Percentiles rank a stretch among this genome's conserved stretches.
Conservation (phyloP, 805 yeast species). For the Candida loeiensis region DNA sequence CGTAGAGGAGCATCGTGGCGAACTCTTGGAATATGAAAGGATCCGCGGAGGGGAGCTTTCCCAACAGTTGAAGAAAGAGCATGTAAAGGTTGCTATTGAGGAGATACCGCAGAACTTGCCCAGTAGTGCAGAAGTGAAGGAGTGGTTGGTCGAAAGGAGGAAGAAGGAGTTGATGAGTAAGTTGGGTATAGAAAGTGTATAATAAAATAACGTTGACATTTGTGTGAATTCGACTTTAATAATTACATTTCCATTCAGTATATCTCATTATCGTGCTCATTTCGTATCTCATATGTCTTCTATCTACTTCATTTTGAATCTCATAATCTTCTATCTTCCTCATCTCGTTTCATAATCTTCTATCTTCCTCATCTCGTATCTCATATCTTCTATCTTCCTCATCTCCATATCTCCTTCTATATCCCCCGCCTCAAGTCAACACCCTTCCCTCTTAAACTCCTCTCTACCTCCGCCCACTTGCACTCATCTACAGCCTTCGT, state of each 20-base stretch:
- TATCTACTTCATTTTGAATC: too few relatives aligned
- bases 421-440: not conserved
- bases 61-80: slow-evolving; percentile 9
- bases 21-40: slow-evolving; percentile 27
- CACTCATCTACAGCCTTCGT: slow-evolving; percentile 55
- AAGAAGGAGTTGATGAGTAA: slow-evolving; percentile 40
- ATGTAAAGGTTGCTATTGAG: slow-evolving; percentile 13
- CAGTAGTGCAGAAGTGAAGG: slow-evolving; percentile 38
- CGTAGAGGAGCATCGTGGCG: slow-evolving; percentile 12
- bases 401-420: not conserved
- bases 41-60: slow-evolving; percentile 20
- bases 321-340: too few relatives aligned
- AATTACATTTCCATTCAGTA: too few relatives aligned
- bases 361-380: too few relatives aligned
- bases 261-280: too few relatives aligned
- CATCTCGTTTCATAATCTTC: too few relatives aligned
- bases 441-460: not conserved
- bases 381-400: too few relatives aligned
- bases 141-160: slow-evolving; percentile 44
- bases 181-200: slow-evolving; percentile 22
- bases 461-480: slow-evolving; percentile 21
- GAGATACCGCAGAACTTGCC: slow-evolving; percentile 27
- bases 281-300: too few relatives aligned
- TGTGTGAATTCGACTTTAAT: too few relatives aligned
- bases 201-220: not conserved